Base-by-base conservation (phyloP, 2,329 filamentous ascomycete species). In the Alternaria triticina region DNA sequence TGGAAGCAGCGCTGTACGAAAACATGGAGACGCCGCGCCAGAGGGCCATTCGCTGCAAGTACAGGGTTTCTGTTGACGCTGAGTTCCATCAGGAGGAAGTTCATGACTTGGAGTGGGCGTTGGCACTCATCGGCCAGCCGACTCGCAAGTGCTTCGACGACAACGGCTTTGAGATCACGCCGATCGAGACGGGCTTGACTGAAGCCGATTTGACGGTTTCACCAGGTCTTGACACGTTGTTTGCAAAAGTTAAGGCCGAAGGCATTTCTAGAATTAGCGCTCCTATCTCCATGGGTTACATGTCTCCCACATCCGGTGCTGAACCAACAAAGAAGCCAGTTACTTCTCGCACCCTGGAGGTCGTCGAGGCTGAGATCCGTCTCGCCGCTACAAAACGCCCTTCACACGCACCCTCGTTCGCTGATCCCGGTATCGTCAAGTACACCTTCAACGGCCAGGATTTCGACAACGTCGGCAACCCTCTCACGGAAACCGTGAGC, bases 11-110 rank as follows among this genome's bases (percentile, higher is more conserved):
- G 9, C 23, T 65, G 1, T 60, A 63, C 28, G 28, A 61, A 1
- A 45, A 54, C 9, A 64, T 66, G 54, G 64, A 66, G 23, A 61
- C 57, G 5, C 54, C 61, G 6, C 40, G 30, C 9, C 30, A 61
- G 49, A 63, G 54, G 57, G 22, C 61, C 8, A 17, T 36, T 6
- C 57, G 61, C 8, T 59, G 57, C 43, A 43, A 44, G 6, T 49
- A 36, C 20, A 33, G 17, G 12, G 5, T 17, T 6, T 36, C 45
- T 7, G 11, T 47, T 9, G 64, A 64, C 20, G 17, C 61, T 6
- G 64, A 66, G 36, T 51, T 45, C 44, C 22, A 55, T 22, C 36
- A 10, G 11, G n/a, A 40, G 15, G n/a, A 40, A 9, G 36, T 11
- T n/a, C 1, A 10, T 40, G 36, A 40, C 1, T 11, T 17, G 9